Conservation (phyloP, 257 asterid genomes). For the Fraxinus excelsior region DNA sequence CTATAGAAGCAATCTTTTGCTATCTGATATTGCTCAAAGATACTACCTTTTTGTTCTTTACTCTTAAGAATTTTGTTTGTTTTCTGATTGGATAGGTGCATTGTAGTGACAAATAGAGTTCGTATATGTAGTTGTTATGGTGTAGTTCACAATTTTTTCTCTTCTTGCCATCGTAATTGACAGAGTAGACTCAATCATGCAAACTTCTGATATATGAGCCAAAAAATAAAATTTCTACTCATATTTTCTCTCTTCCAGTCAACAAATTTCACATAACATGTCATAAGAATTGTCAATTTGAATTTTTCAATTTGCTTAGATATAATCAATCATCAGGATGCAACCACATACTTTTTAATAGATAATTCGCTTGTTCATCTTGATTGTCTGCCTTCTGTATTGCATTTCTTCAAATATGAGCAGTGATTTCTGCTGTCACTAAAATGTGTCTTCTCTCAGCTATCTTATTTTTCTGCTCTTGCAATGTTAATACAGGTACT, state of each 20-base stretch:
- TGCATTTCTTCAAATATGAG: background rate
- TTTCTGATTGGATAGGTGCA: background rate
- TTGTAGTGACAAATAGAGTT: background rate
- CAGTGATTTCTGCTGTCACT: background rate
- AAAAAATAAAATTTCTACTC: background rate
- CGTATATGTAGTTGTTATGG: background rate
- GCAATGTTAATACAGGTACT: slow-evolving; percentile 43
- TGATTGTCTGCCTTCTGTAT: background rate
- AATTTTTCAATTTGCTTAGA: background rate
- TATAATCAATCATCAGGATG: background rate
- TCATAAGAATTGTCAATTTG: background rate
- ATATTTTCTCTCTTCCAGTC: background rate
- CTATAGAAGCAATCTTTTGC: background rate
- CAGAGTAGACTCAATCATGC: background rate
- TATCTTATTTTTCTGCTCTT: background rate
- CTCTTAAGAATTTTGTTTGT: background rate
- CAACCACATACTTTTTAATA: background rate
- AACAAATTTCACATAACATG: background rate
- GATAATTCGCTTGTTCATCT: background rate
- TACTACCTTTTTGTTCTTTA: background rate
- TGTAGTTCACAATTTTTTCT: background rate
- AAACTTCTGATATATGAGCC: background rate
- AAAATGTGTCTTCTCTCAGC: background rate
- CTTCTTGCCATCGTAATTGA: background rate
- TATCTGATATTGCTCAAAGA: background rate